phyloP scores from a whole-genome alignment of 108 stramenopile genomes.

The Conticribra guillardii region DNA sequence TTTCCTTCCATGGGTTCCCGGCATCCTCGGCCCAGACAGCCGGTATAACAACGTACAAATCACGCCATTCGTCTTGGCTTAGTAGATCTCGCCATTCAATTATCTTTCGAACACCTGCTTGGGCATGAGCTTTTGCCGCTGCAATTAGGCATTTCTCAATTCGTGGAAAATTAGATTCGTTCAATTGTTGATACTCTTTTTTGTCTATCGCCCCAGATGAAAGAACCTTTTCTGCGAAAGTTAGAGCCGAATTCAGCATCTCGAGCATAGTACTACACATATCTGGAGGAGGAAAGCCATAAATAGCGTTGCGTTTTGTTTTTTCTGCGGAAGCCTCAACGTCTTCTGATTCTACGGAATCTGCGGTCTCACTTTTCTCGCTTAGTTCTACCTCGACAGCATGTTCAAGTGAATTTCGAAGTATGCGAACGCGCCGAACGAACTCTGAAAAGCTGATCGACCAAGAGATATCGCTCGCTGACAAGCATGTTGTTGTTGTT shows the following conservation, averaged over 20 bases:
- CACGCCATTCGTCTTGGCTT: constrained; percentile 10
- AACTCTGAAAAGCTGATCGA: not conserved
- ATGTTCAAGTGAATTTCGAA: not conserved
- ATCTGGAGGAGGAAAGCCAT: constrained; percentile 5
- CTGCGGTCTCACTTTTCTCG: not conserved
- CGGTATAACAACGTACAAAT: constrained; percentile 27
- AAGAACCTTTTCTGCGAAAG: not conserved
- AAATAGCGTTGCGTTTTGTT: not conserved
- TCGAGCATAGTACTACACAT: constrained; percentile 3
- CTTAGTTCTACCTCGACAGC: not conserved
- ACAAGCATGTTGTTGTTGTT: too few species aligned
- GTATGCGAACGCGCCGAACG: not conserved
- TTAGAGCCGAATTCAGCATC: constrained; percentile 6
- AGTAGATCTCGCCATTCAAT: constrained; percentile 9
- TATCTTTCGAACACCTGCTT: constrained; percentile 13
- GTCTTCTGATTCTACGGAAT: not conserved
- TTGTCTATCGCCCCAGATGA: not conserved
- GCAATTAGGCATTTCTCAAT: constrained; percentile 18
- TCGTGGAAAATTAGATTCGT: constrained; percentile 13
- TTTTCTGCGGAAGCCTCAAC: not conserved
- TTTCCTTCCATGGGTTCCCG: constrained; percentile 22
- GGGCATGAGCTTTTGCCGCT: constrained; percentile 17
- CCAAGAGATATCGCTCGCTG: constrained; percentile 5
- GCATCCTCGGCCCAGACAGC: constrained; percentile 16
- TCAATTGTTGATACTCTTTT: constrained; percentile 2